These are phyloP conservation scores for Catenaria anguillulae DNA, from an alignment of 371 early-diverging fungal species.

Conservation along the genomic window DNA sequence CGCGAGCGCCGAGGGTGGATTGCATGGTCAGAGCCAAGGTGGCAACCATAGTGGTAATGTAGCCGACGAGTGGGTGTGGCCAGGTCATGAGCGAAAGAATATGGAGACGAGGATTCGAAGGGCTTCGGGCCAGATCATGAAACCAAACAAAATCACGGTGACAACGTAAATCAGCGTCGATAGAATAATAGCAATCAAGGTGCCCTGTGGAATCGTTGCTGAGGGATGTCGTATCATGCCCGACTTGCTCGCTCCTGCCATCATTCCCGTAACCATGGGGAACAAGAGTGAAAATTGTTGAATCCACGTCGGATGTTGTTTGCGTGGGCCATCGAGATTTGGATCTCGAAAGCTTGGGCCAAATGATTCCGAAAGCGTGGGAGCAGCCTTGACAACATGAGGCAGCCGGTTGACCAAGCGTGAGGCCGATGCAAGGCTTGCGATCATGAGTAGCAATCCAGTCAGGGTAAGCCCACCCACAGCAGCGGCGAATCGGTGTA, in stretches of 20 bases:
- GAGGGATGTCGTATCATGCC: constrained; percentile 14
- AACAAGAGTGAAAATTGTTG: constrained; percentile 18
- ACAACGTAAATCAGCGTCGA: constrained; percentile 12
- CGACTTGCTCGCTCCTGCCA: constrained; percentile 16
- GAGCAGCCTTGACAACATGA: too few species aligned
- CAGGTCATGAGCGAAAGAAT: constrained; percentile 11
- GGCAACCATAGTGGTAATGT: constrained; percentile 11
- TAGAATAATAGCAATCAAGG: constrained; percentile 13
- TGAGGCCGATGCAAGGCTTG: too few species aligned
- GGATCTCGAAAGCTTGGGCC: too few species aligned
- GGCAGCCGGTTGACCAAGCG: too few species aligned
- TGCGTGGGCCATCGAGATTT: too few species aligned
- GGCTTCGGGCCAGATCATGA: constrained; percentile 7
- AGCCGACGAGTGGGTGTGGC: constrained; percentile 13
- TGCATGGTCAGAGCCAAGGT: constrained; percentile 15
- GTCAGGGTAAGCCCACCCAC: too few species aligned
- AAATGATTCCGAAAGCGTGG: too few species aligned
- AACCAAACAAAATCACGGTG: constrained; percentile 10
- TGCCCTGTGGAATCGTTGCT: constrained; percentile 14
- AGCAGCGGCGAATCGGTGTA: too few species aligned
- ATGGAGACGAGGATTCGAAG: constrained; percentile 9
- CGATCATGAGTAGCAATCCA: too few species aligned
- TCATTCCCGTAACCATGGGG: constrained; percentile 17
- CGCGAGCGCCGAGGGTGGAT: constrained; percentile 11
- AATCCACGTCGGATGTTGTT: too few species aligned